Base-by-base conservation (phyloP, 805 yeast genomes). In the Barnettozyma botsteinii region DNA sequence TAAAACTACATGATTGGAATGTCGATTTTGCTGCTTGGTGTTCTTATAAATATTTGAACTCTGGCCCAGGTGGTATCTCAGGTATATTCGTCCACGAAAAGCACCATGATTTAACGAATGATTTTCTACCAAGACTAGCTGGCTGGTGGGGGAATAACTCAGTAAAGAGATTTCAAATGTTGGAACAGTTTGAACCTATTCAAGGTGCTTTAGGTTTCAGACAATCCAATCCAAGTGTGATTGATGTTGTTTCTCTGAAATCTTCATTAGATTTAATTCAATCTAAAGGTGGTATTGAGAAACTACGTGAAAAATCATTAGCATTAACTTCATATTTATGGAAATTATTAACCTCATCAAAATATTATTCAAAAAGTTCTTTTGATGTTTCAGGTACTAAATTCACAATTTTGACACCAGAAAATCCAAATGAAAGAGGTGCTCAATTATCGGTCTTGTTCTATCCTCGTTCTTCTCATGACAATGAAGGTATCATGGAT, bases 71-170 rank as follows among this genome's bases (percentile, higher is more conserved):
- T 33, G 91, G 80, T 5, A 85, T 88, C 48, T 95, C 88, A 6
- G 96, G 96, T 1, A 70, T 86, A 18, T 89, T 77, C 53, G 81
- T 89, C 28, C 79, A 89, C 57, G 40, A 45, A 30, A 81, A 77
- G 47, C 70, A 61, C 45, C 64, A 53, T 20, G 47, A 66, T 12
- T 45, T 44, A 13, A 52, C 52, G 10, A 53, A 57, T 22, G 49
- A 54, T 17, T 69, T 66, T 50, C 51, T 69, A 28, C 85, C 95
- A 1, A 67, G 97, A 45, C 65, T 86, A 37, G 95, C 96, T 0
- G 98, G 98, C 1, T 89, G 98, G 98, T 89, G 97, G 96, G 97
- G 96, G 1, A 89, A 87, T 55, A 78, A 82, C 50, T 66, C 81
- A 0, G 51, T 53, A 2, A 76, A 76, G 26, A 64, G 98, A 46